Evolutionary conservation across 1,284 basidiomycete genomes (phyloP), one percentile per base, ranked within the genome.

Genomic region (Apiotrichum siamense): DNA sequence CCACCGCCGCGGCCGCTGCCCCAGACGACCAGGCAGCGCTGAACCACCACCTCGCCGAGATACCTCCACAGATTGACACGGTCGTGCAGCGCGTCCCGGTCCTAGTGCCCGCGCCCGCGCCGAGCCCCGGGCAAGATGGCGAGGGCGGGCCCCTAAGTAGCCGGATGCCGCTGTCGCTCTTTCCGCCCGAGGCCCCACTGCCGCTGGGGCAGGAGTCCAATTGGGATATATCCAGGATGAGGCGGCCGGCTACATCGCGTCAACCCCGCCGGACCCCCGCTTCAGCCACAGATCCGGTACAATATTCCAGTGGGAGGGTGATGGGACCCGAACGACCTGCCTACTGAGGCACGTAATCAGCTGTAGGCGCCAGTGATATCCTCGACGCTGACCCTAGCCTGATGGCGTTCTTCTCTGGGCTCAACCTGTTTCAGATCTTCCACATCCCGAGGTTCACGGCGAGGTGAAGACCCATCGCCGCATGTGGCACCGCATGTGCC

Each of bases 361-460:
- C 49, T 71, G 66, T 69, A 32, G 57, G 66, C 57, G 4, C 13
- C 24, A 4, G 13, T 10, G 11, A 15, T 26, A 11, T 17, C 26
- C 13, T 17, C 25, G n/a, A 17, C 24, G n/a, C 49, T 49, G 33
- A 49, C 24, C 2, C 4, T 33, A 70, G 68, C 13, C 60, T 71
- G 1, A 61, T 64, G 36, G 23, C 62, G 13, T 71, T 69, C 58
- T 71, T 71, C 47, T 49, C 57, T 1, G 50, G 57, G 2, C 62
- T 66, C 57, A 51, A 60, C 26, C 31, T 67, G 35, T 62, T 60
- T 4, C 60, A 62, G 25, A 61, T 65, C 24, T 61, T 64, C 47
- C 63, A 69, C 44, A 54, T 71, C 17, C 69, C 69, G 4, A 52
- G 67, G 3, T 71, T 71, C 55, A 63, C 62, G 47, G 65, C 68